A percentile compares a stretch with the other conserved stretches of the same genome.
These are phyloP conservation scores for Ceratocystis smalleyi DNA, from an alignment of 2,329 filamentous ascomycete species.

Conservation along the genomic window DNA sequence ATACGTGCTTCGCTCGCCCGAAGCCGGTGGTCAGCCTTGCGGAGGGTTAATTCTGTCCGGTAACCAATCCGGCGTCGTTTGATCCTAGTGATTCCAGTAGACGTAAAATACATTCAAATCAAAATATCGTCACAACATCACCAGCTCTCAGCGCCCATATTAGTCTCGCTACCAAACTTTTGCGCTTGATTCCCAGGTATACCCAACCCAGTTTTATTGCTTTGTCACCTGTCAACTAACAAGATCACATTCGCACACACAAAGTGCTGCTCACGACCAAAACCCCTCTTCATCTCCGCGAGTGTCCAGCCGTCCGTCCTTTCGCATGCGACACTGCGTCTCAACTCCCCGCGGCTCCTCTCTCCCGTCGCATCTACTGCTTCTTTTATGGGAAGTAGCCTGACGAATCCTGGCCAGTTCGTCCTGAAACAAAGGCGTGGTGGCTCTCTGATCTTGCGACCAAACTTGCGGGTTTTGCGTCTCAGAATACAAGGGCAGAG, in stretches of 20 bases:
- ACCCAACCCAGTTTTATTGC: not conserved
- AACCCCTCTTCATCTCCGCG: not conserved
- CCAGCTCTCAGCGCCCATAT: not conserved
- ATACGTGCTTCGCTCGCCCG: too few species aligned
- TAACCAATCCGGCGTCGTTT: too few species aligned
- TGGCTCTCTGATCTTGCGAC: not conserved
- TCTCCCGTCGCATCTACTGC: not conserved
- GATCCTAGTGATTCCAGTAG: not conserved
- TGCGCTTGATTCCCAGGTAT: not conserved
- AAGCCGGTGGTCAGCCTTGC: too few species aligned
- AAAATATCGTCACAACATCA: not conserved
- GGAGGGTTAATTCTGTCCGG: too few species aligned
- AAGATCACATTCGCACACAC: not conserved
- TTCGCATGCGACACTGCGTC: not conserved
- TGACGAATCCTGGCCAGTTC: not conserved
- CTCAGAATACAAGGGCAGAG: not conserved
- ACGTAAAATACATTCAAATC: too few species aligned
- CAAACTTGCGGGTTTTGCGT: not conserved
- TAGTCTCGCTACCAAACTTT: not conserved
- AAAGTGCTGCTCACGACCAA: not conserved
- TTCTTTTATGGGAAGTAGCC: not conserved
- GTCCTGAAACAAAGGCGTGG: conserved; percentile 4
- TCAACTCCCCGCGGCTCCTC: not conserved
- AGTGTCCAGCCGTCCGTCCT: not conserved
- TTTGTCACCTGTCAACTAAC: conserved; percentile 3